Evolutionary conservation across 2,329 filamentous ascomycete species (phyloP).

Genomic region (Aspergillus ochraceoroseus): DNA sequence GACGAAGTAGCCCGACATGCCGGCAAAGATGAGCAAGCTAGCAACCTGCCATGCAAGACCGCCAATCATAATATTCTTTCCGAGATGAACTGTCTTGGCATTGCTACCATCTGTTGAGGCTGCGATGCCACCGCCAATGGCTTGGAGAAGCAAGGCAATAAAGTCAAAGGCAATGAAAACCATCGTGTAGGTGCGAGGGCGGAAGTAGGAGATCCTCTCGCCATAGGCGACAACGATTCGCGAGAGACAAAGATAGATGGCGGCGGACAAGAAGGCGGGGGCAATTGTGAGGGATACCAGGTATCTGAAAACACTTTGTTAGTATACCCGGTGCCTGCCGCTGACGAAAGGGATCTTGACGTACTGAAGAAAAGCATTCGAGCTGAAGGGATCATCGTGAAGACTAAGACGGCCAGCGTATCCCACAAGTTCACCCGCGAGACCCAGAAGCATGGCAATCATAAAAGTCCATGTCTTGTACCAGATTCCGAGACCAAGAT

Average conservation of each 20-base stretch:
- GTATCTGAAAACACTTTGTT: constrained; percentile 43
- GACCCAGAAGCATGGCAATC: constrained; percentile 52
- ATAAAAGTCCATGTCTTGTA: constrained; percentile 51
- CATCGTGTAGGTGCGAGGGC: constrained; percentile 31
- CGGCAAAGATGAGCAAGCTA: constrained; percentile 53
- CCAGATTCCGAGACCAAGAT: constrained; percentile 42
- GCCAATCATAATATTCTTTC: constrained; percentile 62
- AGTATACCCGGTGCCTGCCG: background rate
- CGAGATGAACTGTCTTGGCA: constrained; percentile 26
- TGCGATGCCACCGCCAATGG: constrained; percentile 42
- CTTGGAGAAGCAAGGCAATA: constrained; percentile 57
- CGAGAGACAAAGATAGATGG: constrained; percentile 55
- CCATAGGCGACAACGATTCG: constrained; percentile 35
- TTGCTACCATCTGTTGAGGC: constrained; percentile 9
- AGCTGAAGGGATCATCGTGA: constrained; percentile 47
- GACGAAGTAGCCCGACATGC: constrained; percentile 50
- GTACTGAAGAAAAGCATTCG: constrained; percentile 43
- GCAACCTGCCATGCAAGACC: constrained; percentile 59
- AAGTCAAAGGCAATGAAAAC: constrained; percentile 61
- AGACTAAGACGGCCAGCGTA: constrained; percentile 57
- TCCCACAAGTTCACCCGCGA: constrained; percentile 54
- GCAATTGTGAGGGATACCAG: constrained; percentile 60
- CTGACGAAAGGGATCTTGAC: constrained; percentile 10
- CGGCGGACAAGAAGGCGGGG: constrained; percentile 61
- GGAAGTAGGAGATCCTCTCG: constrained; percentile 32